Conservation (phyloP, 1,284 basidiomycete genomes). For the Boletus chippewaensis region DNA sequence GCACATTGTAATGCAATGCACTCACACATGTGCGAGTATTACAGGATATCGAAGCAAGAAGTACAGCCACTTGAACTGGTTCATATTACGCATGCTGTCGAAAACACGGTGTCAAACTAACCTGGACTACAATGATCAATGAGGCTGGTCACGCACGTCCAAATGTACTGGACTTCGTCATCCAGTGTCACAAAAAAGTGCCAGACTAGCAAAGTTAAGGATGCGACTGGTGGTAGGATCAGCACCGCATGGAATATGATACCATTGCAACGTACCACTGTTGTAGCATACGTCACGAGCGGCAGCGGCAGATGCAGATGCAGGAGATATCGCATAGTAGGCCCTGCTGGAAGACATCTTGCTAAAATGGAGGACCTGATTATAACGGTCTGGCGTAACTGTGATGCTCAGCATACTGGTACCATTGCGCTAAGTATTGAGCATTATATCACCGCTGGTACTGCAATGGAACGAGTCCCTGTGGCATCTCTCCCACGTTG, state of each 20-base stretch:
- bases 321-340: neutral
- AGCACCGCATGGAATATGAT: neutral
- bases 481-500: neutral
- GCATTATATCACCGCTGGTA: neutral
- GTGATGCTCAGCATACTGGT: neutral
- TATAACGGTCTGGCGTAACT: neutral
- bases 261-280: slow-evolving; percentile 8
- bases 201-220: slow-evolving; percentile 17
- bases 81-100: slow-evolving; percentile 18
- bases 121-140: neutral
- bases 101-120: neutral
- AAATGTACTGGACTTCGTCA: slow-evolving; percentile 22
- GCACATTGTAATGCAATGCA: neutral
- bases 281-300: slow-evolving; percentile 13
- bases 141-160: slow-evolving; percentile 15
- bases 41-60: slow-evolving; percentile 20
- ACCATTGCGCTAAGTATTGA: neutral
- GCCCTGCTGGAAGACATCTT: slow-evolving; percentile 1
- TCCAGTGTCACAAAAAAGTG: slow-evolving; percentile 12
- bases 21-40: slow-evolving; percentile 17
- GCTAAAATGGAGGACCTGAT: neutral
- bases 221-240: slow-evolving; percentile 8
- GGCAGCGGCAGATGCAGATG: neutral
- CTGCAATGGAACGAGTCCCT: neutral
- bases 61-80: slow-evolving; percentile 20